Base-by-base conservation (phyloP, 129 eudicot species). In the Pseudognaphalium luteoalbum region DNA sequence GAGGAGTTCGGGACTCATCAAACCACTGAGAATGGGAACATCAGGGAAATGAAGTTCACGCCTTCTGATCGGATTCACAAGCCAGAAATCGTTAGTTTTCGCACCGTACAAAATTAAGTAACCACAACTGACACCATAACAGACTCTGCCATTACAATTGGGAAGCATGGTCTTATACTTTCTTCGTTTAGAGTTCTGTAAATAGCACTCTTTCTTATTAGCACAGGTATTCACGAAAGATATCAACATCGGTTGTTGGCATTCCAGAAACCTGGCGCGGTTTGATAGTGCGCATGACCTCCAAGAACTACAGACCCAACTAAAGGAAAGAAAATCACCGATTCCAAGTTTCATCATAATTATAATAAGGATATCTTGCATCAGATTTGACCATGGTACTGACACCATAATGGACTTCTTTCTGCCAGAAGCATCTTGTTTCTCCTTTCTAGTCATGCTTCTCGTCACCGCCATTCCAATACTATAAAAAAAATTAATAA, bases 1-100 rank as follows among this genome's bases (percentile, higher is more conserved):
- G 47, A 60, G 6, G 4, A 2, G n/a, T 52, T 52, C 3, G 35
- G 28, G 47, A 34, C 3, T n/a, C 6, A 22, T 8, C 32, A 52
- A 19, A n/a, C 19, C 5, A 51, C 29, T 50, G 2, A 22, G 66
- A 35, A 42, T 7, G 14, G 50, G 50, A 5, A 41, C 50, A 66
- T 14, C 10, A 12, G 79, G 79, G 69, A 82, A 77, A 41, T 66
- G 51, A 77, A 72, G 59, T 66, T 72, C 67, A 22, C 54, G 76
- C 41, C 72, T 77, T 3, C 75, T 82, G 68, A 82, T 57, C 1
- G 71, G 85, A 56, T 77, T 82, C 60, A 82, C 75, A 32, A 82
- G 82, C 73, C 21, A 72, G 12, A 82, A 72, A 50, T 71, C 74
- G 2, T 7, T 6, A 6, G 41, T 71, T 28, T 22, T 57, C 35